Evolutionary conservation across 805 yeast species (phyloP).

Genomic region (Ogataea minuta): DNA sequence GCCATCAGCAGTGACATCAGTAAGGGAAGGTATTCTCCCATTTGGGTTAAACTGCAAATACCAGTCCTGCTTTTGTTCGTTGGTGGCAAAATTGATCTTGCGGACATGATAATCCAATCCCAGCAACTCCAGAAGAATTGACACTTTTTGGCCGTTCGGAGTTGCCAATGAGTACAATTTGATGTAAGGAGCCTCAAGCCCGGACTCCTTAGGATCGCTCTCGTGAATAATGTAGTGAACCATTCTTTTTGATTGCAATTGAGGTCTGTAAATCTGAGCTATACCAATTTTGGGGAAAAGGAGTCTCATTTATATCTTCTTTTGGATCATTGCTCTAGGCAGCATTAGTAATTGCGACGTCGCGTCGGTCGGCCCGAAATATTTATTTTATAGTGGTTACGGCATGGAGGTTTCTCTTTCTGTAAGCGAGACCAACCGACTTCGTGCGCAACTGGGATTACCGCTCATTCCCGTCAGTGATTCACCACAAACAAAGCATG

Average conservation of each 20-base stretch:
- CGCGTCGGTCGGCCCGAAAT: slow-evolving; percentile 10
- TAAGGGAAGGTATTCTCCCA: slow-evolving; percentile 60
- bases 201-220: slow-evolving; percentile 34
- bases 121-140: slow-evolving; percentile 41
- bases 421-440: slow-evolving; percentile 25
- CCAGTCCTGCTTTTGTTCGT: slow-evolving; percentile 56
- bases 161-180: slow-evolving; percentile 43
- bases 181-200: slow-evolving; percentile 40
- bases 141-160: slow-evolving; percentile 46
- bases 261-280: background rate
- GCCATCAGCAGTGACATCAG: slow-evolving; percentile 40
- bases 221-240: slow-evolving; percentile 33
- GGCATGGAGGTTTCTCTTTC: slow-evolving; percentile 19
- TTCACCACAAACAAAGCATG: slow-evolving; percentile 1
- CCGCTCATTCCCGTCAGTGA: slow-evolving; percentile 13
- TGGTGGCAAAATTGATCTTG: slow-evolving; percentile 39
- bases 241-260: slow-evolving; percentile 20
- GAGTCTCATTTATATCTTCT: background rate
- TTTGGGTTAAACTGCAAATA: slow-evolving; percentile 56
- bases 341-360: too few relatives aligned
- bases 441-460: slow-evolving; percentile 22
- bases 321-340: background rate
- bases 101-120: slow-evolving; percentile 42
- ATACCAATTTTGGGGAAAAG: background rate
- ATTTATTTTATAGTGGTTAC: background rate